Conservation (phyloP, 495 filamentous ascomycete species). For the Paragyromitra xinjiangensis region DNA sequence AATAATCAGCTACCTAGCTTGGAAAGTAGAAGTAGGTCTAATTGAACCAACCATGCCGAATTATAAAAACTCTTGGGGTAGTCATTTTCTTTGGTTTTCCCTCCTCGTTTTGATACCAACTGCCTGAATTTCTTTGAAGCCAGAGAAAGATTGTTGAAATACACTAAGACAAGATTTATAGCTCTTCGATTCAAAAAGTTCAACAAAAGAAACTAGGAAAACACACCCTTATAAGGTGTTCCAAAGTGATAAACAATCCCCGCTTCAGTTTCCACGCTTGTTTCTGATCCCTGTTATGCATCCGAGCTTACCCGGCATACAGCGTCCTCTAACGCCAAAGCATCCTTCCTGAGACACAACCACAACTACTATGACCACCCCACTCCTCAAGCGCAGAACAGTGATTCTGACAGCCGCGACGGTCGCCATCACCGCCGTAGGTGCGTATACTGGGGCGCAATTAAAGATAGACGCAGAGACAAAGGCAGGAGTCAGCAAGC, state of each 20-base stretch:
- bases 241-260: slow-evolving; percentile 1
- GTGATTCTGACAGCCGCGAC: slow-evolving; percentile 44
- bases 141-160: background rate
- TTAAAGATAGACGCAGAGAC: slow-evolving; percentile 50
- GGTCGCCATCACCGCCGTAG: slow-evolving; percentile 49
- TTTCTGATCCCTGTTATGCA: background rate
- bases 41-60: slow-evolving; percentile 39
- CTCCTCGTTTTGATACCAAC: background rate
- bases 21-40: background rate
- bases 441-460: slow-evolving; percentile 51
- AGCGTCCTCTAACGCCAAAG: background rate
- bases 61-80: slow-evolving; percentile 47
- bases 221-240: background rate
- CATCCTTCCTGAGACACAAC: background rate
- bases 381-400: slow-evolving; percentile 50
- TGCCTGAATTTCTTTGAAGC: background rate
- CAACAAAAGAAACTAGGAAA: background rate
- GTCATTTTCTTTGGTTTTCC: slow-evolving; percentile 6
- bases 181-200: background rate
- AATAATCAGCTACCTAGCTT: background rate
- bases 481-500: slow-evolving; percentile 6
- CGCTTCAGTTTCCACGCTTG: background rate
- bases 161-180: background rate
- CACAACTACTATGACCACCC: slow-evolving; percentile 24
- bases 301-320: slow-evolving; percentile 20